phyloP scores from a whole-genome alignment of 225 moss, liverwort and hornwort genomes.

The Bryoerythrophyllum caledonicum region DNA sequence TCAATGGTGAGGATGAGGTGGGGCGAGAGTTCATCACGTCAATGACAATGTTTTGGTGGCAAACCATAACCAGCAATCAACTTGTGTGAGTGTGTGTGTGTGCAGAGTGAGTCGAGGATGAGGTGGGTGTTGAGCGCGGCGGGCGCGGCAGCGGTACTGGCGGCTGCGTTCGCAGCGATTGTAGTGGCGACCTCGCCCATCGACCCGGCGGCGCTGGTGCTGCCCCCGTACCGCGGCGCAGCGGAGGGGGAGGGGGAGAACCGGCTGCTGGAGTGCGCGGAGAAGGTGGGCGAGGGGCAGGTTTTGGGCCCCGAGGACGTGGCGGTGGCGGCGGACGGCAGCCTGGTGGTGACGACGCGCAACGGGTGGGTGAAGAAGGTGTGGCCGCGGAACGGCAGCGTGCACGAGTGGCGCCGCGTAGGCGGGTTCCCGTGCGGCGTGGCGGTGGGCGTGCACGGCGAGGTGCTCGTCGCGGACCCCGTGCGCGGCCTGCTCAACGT shows the following conservation, averaged over 20 bases:
- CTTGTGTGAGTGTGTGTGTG: too few species aligned
- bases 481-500: slow-evolving; percentile 45
- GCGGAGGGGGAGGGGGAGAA: background rate
- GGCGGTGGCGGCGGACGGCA: slow-evolving; percentile 24
- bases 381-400: slow-evolving; percentile 38
- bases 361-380: slow-evolving; percentile 62
- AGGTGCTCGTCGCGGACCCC: slow-evolving; percentile 52
- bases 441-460: slow-evolving; percentile 41
- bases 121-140: background rate
- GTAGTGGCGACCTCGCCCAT: slow-evolving; percentile 40
- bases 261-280: slow-evolving; percentile 31
- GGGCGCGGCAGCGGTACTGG: background rate
- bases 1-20: too few species aligned
- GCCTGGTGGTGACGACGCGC: slow-evolving; percentile 33
- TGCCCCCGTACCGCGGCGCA: slow-evolving; percentile 19
- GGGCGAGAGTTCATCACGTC: too few species aligned
- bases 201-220: slow-evolving; percentile 28
- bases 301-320: slow-evolving; percentile 42
- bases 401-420: slow-evolving; percentile 42
- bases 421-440: slow-evolving; percentile 43
- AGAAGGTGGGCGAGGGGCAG: slow-evolving; percentile 42
- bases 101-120: background rate
- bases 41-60: too few species aligned
- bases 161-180: slow-evolving; percentile 20
- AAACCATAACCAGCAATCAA: too few species aligned